Evolutionary conservation across 1,284 basidiomycete species (phyloP), one percentile per base, ranked within the genome.

Genomic region (Austropuccinia psidii): DNA sequence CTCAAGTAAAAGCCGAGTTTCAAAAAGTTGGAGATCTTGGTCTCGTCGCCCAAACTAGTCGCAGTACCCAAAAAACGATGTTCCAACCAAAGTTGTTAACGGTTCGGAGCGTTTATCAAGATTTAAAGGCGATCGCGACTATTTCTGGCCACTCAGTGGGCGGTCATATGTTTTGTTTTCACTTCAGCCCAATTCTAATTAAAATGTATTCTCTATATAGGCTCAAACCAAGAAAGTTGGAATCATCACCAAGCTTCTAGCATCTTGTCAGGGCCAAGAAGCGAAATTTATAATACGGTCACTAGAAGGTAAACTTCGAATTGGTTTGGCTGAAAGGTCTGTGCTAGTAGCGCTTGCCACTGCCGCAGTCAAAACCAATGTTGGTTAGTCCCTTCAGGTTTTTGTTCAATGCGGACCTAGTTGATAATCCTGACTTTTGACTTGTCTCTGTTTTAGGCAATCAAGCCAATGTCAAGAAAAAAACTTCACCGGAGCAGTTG

Each of bases 281-380:
- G 93, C 95, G 27, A 98, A 98, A 81, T 99, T 95, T 80, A 90
- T 98, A 76, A 89, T 98, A 66, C 89, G 96, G 61, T 93, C 90
- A 80, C 82, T 98, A 77, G 95, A 98, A 82, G 96, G 96, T 72
- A 99, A 99, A 82, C 86, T 99, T 43, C 87, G 96, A 6, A 98
- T 99, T 79, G 93, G 96, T 54, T 89, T 98, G 77, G 96, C 96
- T 1, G 96, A 98, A 80, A 88, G 91, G 69, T 94, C 93, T 0
- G 89, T 80, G 29, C 75, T 78, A 17, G 77, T 80, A 7, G 77
- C 79, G 5, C 70, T 80, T n/a, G 79, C 78, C 15, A 76, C 78
- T 13, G 78, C 79, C 5, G 75, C 76, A 11, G 76, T 80, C 35
- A 61, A 17, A n/a, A 41, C 96, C 7, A 84, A 96, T 21, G 89